These are phyloP conservation scores for Penicillium sp. DNA, from an alignment of 2,329 filamentous ascomycete species.

Conservation along the genomic window DNA sequence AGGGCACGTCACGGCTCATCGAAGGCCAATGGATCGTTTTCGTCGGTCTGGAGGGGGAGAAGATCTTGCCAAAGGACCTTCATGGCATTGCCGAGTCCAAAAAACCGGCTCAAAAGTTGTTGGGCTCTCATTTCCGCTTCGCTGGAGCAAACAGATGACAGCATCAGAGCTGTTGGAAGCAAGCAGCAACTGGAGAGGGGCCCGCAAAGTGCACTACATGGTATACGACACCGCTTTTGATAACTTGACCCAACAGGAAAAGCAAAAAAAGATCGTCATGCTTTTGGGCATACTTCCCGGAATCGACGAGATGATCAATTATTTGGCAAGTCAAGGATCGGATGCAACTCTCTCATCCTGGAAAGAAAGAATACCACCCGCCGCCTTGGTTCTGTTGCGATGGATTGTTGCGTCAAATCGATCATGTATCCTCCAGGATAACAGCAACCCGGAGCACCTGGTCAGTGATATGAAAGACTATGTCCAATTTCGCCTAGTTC, in stretches of 20 bases:
- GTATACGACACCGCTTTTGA: constrained; percentile 44
- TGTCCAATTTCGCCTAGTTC: constrained; percentile 82
- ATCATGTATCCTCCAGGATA: constrained; percentile 77
- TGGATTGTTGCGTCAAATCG: constrained; percentile 92
- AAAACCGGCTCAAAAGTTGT: constrained; percentile 48
- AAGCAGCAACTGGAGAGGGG: no score
- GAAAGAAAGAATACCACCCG: constrained; percentile 59
- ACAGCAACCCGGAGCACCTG: constrained; percentile 44
- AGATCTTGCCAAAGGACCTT: constrained; percentile 17
- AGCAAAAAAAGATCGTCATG: constrained; percentile 30
- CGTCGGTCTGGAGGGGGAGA: constrained; percentile 11
- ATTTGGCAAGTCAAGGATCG: constrained; percentile 34
- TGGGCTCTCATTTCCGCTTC: constrained; percentile 31
- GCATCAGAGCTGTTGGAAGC: neutral
- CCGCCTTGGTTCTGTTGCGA: constrained; percentile 67
- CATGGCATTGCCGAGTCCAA: constrained; percentile 50
- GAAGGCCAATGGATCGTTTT: constrained; percentile 56
- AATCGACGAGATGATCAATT: constrained; percentile 44
- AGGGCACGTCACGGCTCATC: constrained; percentile 32
- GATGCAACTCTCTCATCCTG: constrained; percentile 49
- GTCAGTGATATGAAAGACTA: constrained; percentile 65
- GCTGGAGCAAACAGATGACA: neutral
- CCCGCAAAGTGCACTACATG: constrained; percentile 17
- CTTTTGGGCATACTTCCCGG: constrained; percentile 42
- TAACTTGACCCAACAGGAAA: constrained; percentile 27